phyloP scores from a whole-genome alignment of 1,139 yeast species.

The Pichia sp. region DNA sequence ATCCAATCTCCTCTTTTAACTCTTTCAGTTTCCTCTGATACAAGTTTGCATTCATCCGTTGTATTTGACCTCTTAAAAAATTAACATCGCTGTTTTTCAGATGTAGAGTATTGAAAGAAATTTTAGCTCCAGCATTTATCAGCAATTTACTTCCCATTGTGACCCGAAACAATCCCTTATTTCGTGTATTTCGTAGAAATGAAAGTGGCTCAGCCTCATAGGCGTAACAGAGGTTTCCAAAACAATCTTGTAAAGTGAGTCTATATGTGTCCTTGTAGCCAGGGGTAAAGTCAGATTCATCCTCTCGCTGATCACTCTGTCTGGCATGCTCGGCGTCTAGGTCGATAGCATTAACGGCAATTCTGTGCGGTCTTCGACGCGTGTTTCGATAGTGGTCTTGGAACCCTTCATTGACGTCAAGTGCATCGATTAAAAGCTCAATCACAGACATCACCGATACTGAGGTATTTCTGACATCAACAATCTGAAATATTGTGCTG shows the following conservation, averaged over 20 bases:
- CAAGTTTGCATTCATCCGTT: conserved; percentile 26
- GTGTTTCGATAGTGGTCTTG: conserved; percentile 18
- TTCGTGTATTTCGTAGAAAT: conserved; percentile 14
- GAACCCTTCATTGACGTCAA: conserved; percentile 23
- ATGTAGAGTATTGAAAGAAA: conserved; percentile 21
- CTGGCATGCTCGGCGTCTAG: conserved; percentile 21
- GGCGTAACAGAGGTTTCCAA: conserved; percentile 31
- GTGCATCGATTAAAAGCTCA: conserved; percentile 26
- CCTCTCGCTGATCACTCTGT: no score
- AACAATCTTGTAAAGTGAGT: conserved; percentile 32
- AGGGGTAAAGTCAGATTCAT: conserved; percentile 2
- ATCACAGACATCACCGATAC: conserved; percentile 29
- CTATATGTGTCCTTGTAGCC: conserved; percentile 16
- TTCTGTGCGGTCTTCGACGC: conserved; percentile 12
- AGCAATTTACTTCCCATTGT: conserved; percentile 31
- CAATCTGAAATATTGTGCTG: conserved; percentile 31
- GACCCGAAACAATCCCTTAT: conserved; percentile 24
- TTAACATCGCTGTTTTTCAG: conserved; percentile 20
- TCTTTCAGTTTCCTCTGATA: conserved; percentile 24
- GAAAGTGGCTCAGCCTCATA: conserved; percentile 30
- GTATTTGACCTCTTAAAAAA: conserved; percentile 30
- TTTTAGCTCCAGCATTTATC: conserved; percentile 21
- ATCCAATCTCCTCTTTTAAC: conserved; percentile 20
- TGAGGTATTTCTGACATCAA: conserved; percentile 32
- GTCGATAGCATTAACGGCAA: conserved; percentile 13